A percentile compares a stretch with the other conserved stretches of the same genome.
These are phyloP conservation scores for Solanum pinnatisectum DNA, from an alignment of 257 asterid genomes.

Conservation along the genomic window DNA sequence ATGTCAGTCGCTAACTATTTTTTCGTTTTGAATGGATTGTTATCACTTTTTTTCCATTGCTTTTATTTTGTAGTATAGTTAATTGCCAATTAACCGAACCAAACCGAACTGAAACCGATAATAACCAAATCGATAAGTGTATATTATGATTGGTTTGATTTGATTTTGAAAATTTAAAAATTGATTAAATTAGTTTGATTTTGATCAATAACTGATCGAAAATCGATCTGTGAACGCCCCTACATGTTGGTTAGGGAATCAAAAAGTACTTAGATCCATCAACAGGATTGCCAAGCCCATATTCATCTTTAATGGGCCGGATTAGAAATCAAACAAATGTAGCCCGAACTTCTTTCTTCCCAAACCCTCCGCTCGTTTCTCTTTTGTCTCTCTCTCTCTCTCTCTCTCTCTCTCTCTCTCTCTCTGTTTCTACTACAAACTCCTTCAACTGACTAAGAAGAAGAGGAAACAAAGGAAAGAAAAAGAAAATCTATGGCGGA, in stretches of 20 bases:
- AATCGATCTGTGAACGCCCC: background rate
- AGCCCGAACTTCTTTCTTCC: background rate
- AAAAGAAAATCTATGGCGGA: conserved; percentile 53
- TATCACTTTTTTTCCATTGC: no score
- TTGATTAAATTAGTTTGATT: fast-evolving
- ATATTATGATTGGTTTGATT: background rate
- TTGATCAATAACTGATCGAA: no score
- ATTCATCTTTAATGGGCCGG: background rate
- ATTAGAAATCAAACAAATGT: background rate
- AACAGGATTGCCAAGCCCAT: background rate
- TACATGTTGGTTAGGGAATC: background rate
- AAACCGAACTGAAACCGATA: no score
- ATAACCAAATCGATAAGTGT: no score
- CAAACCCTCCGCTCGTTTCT: background rate
- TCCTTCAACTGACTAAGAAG: background rate
- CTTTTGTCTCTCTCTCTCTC: no score
- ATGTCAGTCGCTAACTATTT: background rate
- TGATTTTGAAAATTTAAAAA: no score
- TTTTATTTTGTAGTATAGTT: no score
- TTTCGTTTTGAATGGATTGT: background rate
- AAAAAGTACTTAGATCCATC: background rate
- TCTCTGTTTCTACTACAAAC: background rate
- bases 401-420: background rate
- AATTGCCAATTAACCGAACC: no score
- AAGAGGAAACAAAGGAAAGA: background rate